Evolutionary conservation across 2,329 filamentous ascomycete species (phyloP).

Genomic region (Trichoderma polysporum): DNA sequence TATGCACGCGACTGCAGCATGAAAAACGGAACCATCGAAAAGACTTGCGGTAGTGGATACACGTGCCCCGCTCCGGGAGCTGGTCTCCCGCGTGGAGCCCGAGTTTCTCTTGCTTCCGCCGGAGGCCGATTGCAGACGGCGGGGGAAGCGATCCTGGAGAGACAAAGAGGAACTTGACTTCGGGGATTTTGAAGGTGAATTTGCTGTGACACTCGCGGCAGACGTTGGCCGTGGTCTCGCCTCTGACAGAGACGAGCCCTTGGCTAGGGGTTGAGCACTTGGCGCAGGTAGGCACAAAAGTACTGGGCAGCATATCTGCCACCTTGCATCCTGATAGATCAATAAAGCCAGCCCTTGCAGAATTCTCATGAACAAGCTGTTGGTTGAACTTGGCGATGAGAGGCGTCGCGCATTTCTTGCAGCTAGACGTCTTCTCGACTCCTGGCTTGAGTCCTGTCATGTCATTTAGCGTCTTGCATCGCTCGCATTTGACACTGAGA

Average conservation of each 20-base stretch:
- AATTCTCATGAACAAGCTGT: slow-evolving; percentile 71
- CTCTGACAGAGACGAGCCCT: slow-evolving; percentile 70
- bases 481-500: slow-evolving; percentile 72
- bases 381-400: slow-evolving; percentile 59
- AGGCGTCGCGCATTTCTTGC: slow-evolving; percentile 58
- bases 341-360: slow-evolving; percentile 73
- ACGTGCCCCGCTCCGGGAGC: slow-evolving; percentile 54
- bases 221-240: slow-evolving; percentile 70
- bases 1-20: slow-evolving; percentile 58
- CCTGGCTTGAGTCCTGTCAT: slow-evolving; percentile 63
- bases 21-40: slow-evolving; percentile 66
- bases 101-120: slow-evolving; percentile 52
- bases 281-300: slow-evolving; percentile 75
- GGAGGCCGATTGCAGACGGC: slow-evolving; percentile 42
- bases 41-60: slow-evolving; percentile 57
- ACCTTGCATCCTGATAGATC: slow-evolving; percentile 74
- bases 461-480: slow-evolving; percentile 74
- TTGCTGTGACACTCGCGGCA: slow-evolving; percentile 78
- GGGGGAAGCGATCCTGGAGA: slow-evolving; percentile 51
- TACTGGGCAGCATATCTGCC: slow-evolving; percentile 74
- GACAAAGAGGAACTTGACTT: slow-evolving; percentile 75
- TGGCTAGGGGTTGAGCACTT: slow-evolving; percentile 69
- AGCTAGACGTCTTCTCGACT: slow-evolving; percentile 50
- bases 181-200: slow-evolving; percentile 76
- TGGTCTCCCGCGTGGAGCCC: slow-evolving; percentile 58